Evolutionary conservation across 202 grass and related monocot genomes (phyloP), one percentile per base, ranked within the genome.

Genomic region (Tripidium arundinaceum): DNA sequence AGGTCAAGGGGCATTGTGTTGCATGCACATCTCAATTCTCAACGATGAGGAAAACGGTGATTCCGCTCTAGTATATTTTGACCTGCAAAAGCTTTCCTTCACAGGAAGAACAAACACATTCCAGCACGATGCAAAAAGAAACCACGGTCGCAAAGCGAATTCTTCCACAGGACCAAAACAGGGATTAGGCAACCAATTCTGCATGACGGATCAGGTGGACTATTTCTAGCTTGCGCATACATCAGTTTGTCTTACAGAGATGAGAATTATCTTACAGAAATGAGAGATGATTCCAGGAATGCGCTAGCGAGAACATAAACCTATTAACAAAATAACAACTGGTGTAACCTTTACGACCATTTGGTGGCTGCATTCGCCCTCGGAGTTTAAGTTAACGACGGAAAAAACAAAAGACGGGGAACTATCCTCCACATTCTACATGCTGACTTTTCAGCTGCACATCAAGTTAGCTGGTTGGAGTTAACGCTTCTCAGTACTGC

Each of bases 351-450:
- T 21, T 72, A 83, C 60, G 61, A 61, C 62, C 11, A 85, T 85
- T 19, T 43, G 11, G 18, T 9, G 38, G 72, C 78, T 9, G 18
- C 83, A 21, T 27, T 85, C 18, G 65, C 65, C 83, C 76, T 68
- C 19, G 16, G 84, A 66, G 45, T 65, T 33, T 59, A 72, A 68
- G 66, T 78, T 65, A 71, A 31, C 10, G 11, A 29, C 40, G 15
- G n/a, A n/a, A 84, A 43, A 45, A 26, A 16, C 11, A 22, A 11
- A 64, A 6, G 11, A 6, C 49, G 84, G 21, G 26, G 41, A 85
- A 34, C 73, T 85, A 82, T 21, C 50, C 82, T 62, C 68, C 29
- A 55, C 34, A 46, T 68, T 69, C 87, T 83, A 79, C 79, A 79
- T 75, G 79, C 40, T 62, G 87, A 62, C 36, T 81, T 70, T 72